phyloP scores from a whole-genome alignment of 345 rosid species.

The Schrenkiella parvula region DNA sequence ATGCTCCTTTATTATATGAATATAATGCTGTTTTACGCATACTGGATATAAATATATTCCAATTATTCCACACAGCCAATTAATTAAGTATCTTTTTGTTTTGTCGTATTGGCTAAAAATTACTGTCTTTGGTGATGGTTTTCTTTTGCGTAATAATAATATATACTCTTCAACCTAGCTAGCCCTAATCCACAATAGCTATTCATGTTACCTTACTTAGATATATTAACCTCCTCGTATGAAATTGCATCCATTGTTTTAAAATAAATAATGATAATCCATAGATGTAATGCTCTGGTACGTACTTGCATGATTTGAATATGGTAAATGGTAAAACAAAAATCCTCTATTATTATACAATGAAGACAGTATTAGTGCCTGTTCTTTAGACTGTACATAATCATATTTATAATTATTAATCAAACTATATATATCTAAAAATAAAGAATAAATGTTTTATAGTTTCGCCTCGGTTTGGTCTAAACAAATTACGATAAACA shows the following conservation, averaged over 20 bases:
- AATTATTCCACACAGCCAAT: background rate
- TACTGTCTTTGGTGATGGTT: background rate
- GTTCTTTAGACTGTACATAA: background rate
- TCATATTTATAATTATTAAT: background rate
- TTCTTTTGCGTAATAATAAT: background rate
- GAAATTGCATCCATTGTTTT: background rate
- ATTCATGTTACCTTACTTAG: background rate
- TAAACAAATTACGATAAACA: background rate
- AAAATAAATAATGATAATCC: background rate
- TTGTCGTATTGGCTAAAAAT: constrained; percentile 19
- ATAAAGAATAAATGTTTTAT: background rate
- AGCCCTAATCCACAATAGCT: constrained; percentile 11
- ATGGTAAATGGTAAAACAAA: background rate
- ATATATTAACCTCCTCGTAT: background rate
- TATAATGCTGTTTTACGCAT: background rate
- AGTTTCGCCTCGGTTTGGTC: background rate
- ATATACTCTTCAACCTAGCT: background rate
- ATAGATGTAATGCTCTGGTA: background rate
- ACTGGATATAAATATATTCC: background rate
- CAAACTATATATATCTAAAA: background rate
- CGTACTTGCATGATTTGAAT: background rate
- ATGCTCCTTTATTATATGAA: background rate
- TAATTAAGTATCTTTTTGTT: constrained; percentile 12
- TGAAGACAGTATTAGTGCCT: background rate
- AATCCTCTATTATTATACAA: background rate